Conservation (phyloP, 805 yeast genomes). For the Komagataella kurtzmanii region DNA sequence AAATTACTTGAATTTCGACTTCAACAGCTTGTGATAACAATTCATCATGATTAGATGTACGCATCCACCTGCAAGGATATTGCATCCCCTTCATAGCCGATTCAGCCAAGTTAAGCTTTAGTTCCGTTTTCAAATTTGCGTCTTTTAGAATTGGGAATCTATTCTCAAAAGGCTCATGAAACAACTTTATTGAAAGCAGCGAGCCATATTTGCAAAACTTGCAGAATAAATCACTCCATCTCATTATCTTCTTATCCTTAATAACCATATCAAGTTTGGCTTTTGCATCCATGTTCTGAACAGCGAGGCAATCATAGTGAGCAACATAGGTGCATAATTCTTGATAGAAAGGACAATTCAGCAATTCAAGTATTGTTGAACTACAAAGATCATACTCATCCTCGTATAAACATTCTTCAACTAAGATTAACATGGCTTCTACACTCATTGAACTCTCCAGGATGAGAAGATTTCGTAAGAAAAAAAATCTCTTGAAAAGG, state of each 20-base stretch:
- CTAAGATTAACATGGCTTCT: not conserved
- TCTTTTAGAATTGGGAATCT: not conserved
- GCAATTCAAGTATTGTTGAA: not conserved
- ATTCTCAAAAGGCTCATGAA: not conserved
- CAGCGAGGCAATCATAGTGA: not conserved
- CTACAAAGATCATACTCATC: not conserved
- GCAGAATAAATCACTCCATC: not conserved
- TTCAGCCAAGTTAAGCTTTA: not conserved
- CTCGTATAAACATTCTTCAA: not conserved
- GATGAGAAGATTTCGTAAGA: not conserved
- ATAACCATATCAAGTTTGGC: not conserved
- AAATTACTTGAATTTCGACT: not conserved
- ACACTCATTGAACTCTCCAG: not conserved
- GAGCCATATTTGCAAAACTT: not conserved
- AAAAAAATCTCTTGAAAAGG: not conserved
- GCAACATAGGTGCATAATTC: not conserved
- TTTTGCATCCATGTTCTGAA: not conserved
- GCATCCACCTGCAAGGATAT: not conserved
- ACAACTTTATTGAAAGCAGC: not conserved
- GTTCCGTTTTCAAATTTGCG: not conserved
- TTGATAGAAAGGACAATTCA: not conserved
- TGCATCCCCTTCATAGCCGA: not conserved
- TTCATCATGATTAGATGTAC: not conserved
- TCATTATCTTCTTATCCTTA: not conserved
- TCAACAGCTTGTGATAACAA: not conserved